Conservation (phyloP, 441 rosid genomes). For the Brassica balearica region DNA sequence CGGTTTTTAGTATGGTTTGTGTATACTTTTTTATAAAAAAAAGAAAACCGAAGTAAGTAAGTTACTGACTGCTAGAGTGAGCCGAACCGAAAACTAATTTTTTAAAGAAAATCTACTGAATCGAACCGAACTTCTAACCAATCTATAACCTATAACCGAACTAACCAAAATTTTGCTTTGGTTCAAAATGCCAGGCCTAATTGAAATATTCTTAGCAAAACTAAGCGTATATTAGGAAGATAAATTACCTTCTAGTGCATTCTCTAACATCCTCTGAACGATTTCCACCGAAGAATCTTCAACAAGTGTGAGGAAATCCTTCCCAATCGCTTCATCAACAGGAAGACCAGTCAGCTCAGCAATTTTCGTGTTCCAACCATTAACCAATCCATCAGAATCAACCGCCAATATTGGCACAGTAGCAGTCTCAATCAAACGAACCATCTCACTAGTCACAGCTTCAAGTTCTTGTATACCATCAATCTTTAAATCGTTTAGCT, state of each 20-base stretch:
- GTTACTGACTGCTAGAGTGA: too few species aligned
- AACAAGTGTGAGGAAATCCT: slow-evolving; percentile 75
- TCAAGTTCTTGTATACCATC: slow-evolving; percentile 90
- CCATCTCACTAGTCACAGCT: slow-evolving; percentile 97
- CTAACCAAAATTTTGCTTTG: not conserved
- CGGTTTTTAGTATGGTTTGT: too few species aligned
- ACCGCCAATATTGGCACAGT: slow-evolving; percentile 90
- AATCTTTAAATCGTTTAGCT: slow-evolving; percentile 76
- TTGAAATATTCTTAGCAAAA: slow-evolving; percentile 18
- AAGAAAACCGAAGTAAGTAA: too few species aligned
- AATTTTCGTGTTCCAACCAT: slow-evolving; percentile 94
- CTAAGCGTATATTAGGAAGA: slow-evolving; percentile 15
- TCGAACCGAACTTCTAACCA: not conserved
- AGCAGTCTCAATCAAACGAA: slow-evolving; percentile 93
- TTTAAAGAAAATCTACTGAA: not conserved
- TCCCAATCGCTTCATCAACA: slow-evolving; percentile 87
- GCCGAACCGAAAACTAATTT: not conserved
- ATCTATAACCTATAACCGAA: too few species aligned
- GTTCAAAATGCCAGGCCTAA: not conserved
- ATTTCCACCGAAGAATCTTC: slow-evolving; percentile 79
- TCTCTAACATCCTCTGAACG: slow-evolving; percentile 69
- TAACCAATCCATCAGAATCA: slow-evolving; percentile 81
- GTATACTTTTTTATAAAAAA: too few species aligned
- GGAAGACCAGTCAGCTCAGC: slow-evolving; percentile 86
- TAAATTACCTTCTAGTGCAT: slow-evolving; percentile 79